Conservation (phyloP, 2,329 filamentous ascomycete species). For the Harringtonia aguacate region DNA sequence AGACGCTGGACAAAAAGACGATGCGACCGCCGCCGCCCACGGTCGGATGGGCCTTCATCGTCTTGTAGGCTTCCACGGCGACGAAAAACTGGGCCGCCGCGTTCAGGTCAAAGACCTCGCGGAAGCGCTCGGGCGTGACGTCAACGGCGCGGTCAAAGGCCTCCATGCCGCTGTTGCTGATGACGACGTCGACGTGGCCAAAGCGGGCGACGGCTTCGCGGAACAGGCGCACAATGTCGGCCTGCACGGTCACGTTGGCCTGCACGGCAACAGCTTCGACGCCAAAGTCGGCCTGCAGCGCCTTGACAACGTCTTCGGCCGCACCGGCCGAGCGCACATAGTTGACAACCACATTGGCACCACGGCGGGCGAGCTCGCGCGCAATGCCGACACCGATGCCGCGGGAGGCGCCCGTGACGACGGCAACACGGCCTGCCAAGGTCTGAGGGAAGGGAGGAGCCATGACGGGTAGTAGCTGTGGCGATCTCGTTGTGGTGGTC, state of each 20-base stretch:
- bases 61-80: background rate
- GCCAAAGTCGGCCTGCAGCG: background rate
- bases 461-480: too few relatives aligned
- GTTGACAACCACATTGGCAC: constrained; percentile 37
- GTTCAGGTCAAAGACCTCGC: too few relatives aligned
- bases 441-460: too few relatives aligned
- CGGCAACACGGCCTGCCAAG: constrained; percentile 18
- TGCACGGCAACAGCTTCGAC: background rate
- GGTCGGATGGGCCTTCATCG: background rate
- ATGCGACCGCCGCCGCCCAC: background rate
- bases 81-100: background rate
- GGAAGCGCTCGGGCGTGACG: too few relatives aligned
- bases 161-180: too few relatives aligned
- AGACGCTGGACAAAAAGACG: background rate
- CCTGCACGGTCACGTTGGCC: background rate
- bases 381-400: constrained; percentile 59
- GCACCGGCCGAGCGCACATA: background rate
- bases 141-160: too few relatives aligned
- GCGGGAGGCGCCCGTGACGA: constrained; percentile 23
- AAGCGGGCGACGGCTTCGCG: background rate
- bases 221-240: background rate
- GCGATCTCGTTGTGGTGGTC: too few relatives aligned
- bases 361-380: constrained; percentile 51
- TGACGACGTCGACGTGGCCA: constrained; percentile 3
- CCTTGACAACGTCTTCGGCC: constrained; percentile 4